Conservation (phyloP, 257 asterid species). For the Pogostemon cablin region DNA sequence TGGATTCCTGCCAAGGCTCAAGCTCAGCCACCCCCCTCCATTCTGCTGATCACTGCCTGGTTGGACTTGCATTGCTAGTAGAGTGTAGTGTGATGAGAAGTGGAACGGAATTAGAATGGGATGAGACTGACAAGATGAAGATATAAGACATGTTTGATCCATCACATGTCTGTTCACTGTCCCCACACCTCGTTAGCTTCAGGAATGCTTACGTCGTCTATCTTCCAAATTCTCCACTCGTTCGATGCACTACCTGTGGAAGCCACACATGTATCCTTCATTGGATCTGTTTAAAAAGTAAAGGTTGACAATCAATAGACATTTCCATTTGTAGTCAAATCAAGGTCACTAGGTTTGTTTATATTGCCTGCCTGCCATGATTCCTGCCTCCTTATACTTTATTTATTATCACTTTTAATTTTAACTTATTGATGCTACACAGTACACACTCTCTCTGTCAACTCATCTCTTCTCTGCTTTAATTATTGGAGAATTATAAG, state of each 20-base stretch:
- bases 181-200: constrained; percentile 40
- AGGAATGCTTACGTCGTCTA: constrained; percentile 45
- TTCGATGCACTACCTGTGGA: background rate
- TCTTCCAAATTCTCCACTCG: constrained; percentile 52
- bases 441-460: background rate
- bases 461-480: constrained; percentile 15
- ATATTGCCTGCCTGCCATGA: constrained; percentile 51
- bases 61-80: background rate
- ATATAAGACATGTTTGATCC: constrained; percentile 33
- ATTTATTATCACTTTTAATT: constrained; percentile 19
- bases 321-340: constrained; percentile 43
- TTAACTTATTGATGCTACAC: background rate
- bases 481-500: constrained; percentile 4
- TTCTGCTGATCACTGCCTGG: constrained; percentile 3
- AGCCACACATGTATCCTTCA: constrained; percentile 22
- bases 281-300: constrained; percentile 28
- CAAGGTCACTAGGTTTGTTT: constrained; percentile 30
- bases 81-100: background rate
- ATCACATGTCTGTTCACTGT: constrained; percentile 38
- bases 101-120: constrained; percentile 31
- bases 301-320: constrained; percentile 34
- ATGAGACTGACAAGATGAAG: constrained; percentile 37
- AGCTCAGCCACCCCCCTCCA: constrained; percentile 51
- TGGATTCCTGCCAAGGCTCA: constrained; percentile 44
- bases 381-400: constrained; percentile 16